Evolutionary conservation across 768 basidiomycete species (phyloP).

Genomic region (Tricholoma bakamatsutake): DNA sequence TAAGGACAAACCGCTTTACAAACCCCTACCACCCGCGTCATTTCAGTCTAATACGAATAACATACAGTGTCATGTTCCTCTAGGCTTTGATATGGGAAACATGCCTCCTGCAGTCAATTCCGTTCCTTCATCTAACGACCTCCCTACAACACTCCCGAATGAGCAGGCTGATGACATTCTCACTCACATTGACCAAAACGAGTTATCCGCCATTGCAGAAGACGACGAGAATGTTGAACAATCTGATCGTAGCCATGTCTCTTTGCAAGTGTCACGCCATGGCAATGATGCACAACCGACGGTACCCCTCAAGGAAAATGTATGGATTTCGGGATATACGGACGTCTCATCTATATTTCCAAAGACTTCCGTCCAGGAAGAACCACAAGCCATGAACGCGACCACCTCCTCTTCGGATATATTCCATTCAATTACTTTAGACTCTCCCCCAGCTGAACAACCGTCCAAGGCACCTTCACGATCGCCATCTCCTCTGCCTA

Average conservation of each 20-base stretch:
- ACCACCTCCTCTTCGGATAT: conserved; percentile 29
- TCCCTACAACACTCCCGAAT: neutral
- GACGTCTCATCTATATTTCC: neutral
- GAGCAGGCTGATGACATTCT: neutral
- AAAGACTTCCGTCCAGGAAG: neutral
- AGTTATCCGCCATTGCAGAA: conserved; percentile 67
- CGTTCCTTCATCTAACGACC: neutral
- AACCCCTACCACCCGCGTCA: neutral
- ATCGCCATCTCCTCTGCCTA: conserved; percentile 1
- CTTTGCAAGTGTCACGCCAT: neutral
- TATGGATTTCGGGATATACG: neutral
- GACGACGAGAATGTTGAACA: conserved; percentile 55
- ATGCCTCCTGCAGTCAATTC: neutral
- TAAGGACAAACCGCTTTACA: conserved; percentile 12
- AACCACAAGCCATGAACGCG: conserved; percentile 5
- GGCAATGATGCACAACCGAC: neutral
- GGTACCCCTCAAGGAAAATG: neutral
- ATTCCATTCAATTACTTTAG: conserved; percentile 33
- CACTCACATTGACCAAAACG: conserved; percentile 26
- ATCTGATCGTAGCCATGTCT: conserved; percentile 17
- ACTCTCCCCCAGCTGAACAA: conserved; percentile 24
- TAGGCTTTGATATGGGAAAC: neutral
- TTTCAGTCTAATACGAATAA: neutral
- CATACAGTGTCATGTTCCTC: neutral
- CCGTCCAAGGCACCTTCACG: neutral